These are phyloP conservation scores for Blepharisma stoltei DNA, from an alignment of 73 alveolate genomes.

Conservation along the genomic window DNA sequence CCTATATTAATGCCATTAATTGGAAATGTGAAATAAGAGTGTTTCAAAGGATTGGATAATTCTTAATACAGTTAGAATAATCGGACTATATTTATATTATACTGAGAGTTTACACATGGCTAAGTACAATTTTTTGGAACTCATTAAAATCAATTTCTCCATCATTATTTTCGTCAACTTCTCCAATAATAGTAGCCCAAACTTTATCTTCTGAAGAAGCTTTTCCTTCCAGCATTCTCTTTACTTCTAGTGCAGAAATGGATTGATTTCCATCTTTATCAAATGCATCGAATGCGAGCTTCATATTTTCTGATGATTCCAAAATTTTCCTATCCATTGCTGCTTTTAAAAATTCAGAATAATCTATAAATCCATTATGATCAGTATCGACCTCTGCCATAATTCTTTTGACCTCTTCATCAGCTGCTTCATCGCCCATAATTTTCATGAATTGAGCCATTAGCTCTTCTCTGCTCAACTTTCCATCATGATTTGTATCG, in stretches of 20 bases:
- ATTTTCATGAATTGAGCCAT: not conserved
- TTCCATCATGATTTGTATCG: slow-evolving; percentile 42
- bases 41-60: too few species aligned
- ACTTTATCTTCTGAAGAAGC: slow-evolving; percentile 64
- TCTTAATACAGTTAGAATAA: too few species aligned
- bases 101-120: not conserved
- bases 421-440: slow-evolving; percentile 29
- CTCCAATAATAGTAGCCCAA: slow-evolving; percentile 66
- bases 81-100: too few species aligned
- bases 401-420: slow-evolving; percentile 66
- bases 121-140: slow-evolving; percentile 60
- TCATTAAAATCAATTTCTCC: slow-evolving; percentile 74
- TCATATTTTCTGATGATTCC: slow-evolving; percentile 64
- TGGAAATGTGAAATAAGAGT: too few species aligned
- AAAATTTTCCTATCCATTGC: slow-evolving; percentile 73
- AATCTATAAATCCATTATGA: slow-evolving; percentile 77
- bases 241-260: slow-evolving; percentile 68
- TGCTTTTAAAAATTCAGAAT: slow-evolving; percentile 75
- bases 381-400: slow-evolving; percentile 72
- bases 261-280: slow-evolving; percentile 65
- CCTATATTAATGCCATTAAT: too few species aligned
- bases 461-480: slow-evolving; percentile 19
- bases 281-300: slow-evolving; percentile 76
- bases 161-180: slow-evolving; percentile 70
- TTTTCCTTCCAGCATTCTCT: slow-evolving; percentile 72